A percentile compares a stretch with the other conserved stretches of the same genome.
Evolutionary conservation across 345 rosid genomes (phyloP).

Genomic region (Salix brachista): DNA sequence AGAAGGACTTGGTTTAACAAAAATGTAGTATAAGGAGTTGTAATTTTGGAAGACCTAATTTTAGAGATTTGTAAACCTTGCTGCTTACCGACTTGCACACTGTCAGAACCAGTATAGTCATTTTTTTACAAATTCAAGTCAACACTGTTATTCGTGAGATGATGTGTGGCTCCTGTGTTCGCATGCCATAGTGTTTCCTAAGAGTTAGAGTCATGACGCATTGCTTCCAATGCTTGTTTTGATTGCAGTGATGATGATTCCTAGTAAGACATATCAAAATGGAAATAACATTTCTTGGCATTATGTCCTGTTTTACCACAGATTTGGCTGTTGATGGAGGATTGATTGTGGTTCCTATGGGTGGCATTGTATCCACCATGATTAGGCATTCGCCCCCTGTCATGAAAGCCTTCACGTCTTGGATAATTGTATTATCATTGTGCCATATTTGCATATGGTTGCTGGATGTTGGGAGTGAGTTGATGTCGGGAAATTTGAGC

Average conservation of each 20-base stretch:
- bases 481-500: background rate
- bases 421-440: background rate
- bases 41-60: accelerated
- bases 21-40: background rate
- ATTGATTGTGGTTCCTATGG: background rate
- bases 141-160: background rate
- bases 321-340: background rate
- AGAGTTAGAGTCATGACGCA: accelerated
- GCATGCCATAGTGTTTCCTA: background rate
- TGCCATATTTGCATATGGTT: background rate
- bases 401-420: background rate
- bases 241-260: background rate
- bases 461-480: background rate
- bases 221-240: background rate
- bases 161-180: background rate
- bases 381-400: background rate
- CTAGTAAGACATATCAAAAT: background rate
- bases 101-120: background rate
- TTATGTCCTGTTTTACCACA: too few relatives aligned
- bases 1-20: background rate
- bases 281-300: background rate
- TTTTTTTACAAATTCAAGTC: too few relatives aligned
- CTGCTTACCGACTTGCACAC: background rate
- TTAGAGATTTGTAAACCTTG: background rate
- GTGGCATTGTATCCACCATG: background rate